These are phyloP conservation scores for Paecilomyces variotii DNA, from an alignment of 2,329 filamentous ascomycete species.

Conservation along the genomic window DNA sequence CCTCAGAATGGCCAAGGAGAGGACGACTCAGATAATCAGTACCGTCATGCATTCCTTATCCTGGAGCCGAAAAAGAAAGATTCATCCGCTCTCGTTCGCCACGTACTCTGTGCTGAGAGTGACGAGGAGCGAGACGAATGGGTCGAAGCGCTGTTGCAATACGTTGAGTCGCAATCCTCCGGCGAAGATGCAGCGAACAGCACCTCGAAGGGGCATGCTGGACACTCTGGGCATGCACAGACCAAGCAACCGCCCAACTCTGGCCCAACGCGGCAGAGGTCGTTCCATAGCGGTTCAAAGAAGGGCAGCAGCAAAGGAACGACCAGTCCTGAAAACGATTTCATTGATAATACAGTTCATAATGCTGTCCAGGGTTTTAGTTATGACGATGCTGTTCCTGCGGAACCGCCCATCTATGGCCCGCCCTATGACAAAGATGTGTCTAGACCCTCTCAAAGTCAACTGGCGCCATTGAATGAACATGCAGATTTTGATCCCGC, in stretches of 20 bases:
- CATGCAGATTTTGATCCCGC: constrained; percentile 15
- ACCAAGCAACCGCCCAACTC: constrained; percentile 12
- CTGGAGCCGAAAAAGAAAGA: constrained; percentile 96
- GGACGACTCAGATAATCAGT: constrained; percentile 85
- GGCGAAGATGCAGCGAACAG: constrained; percentile 20
- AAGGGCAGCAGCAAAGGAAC: constrained; percentile 22
- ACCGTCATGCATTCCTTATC: constrained; percentile 91
- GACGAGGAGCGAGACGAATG: constrained; percentile 87
- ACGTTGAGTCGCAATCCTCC: constrained; percentile 56
- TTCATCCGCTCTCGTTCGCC: constrained; percentile 75
- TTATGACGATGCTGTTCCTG: constrained; percentile 51
- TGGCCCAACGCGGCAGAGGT: constrained; percentile 17
- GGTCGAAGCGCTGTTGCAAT: constrained; percentile 83
- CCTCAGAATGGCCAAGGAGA: constrained; percentile 43
- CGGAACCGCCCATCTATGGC: constrained; percentile 49
- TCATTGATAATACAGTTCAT: constrained; percentile 20
- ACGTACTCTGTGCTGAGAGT: constrained; percentile 92
- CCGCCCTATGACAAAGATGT: constrained; percentile 25
- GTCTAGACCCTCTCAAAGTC: constrained; percentile 26
- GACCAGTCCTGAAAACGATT: constrained; percentile 32
- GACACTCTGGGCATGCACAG: constrained; percentile 4
- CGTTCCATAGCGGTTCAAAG: constrained; percentile 17
- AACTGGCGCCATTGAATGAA: constrained; percentile 21
- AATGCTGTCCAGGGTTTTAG: constrained; percentile 36
- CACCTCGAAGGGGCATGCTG: constrained; percentile 12